Percentiles rank a stretch among this genome's conserved stretches.
Evolutionary conservation across 805 yeast genomes (phyloP).

Genomic region (Naumovozyma baii): DNA sequence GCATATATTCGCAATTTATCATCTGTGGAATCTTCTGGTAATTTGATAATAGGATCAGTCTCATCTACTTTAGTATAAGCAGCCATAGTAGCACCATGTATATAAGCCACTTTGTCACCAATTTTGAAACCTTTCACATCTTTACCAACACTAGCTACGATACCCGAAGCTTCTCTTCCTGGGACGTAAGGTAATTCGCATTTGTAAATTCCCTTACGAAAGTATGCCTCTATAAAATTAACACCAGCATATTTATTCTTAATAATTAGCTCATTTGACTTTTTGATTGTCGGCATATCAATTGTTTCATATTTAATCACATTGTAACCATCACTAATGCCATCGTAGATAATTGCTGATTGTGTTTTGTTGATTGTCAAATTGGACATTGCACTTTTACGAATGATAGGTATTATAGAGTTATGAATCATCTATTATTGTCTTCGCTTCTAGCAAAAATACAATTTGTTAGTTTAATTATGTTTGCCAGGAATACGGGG

Average conservation of each 20-base stretch:
- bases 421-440: background rate
- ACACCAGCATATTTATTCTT: slow-evolving; percentile 72
- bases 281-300: slow-evolving; percentile 46
- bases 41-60: slow-evolving; percentile 34
- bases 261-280: slow-evolving; percentile 51
- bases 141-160: slow-evolving; percentile 53
- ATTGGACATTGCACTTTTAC: background rate
- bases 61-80: slow-evolving; percentile 51
- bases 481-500: too few relatives aligned
- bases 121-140: slow-evolving; percentile 44
- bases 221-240: slow-evolving; percentile 75
- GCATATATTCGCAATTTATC: slow-evolving; percentile 47
- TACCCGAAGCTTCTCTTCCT: slow-evolving; percentile 72
- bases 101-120: slow-evolving; percentile 65
- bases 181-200: slow-evolving; percentile 47
- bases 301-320: slow-evolving; percentile 48
- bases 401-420: background rate
- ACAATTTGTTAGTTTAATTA: too few relatives aligned
- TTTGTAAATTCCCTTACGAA: slow-evolving; percentile 71
- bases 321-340: slow-evolving; percentile 45
- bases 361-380: slow-evolving; percentile 31
- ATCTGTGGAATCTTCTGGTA: slow-evolving; percentile 41
- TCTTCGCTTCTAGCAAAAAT: background rate
- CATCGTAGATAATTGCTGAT: slow-evolving; percentile 45
- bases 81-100: slow-evolving; percentile 50